Evolutionary conservation across 1,284 basidiomycete genomes (phyloP).

Genomic region (Ustilago bromivora): DNA sequence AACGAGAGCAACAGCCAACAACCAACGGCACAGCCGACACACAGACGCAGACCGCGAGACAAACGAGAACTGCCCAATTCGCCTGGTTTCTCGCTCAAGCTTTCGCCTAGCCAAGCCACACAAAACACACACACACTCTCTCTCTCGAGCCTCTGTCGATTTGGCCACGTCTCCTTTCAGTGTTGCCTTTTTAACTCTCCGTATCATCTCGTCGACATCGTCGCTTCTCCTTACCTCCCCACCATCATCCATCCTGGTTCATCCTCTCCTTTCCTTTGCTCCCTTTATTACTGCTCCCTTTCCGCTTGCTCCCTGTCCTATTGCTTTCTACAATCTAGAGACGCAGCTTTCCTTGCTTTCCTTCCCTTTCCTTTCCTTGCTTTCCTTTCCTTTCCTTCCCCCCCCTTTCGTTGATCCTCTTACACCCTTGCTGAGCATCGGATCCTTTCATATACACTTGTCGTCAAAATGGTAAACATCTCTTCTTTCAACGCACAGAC

Average conservation of each 20-base stretch:
- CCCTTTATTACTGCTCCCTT: constrained; percentile 11
- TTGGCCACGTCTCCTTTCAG: constrained; percentile 6
- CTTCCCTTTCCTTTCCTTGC: constrained; percentile 16
- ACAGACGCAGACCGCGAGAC: background rate
- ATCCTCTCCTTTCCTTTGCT: background rate
- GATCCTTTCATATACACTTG: constrained; percentile 15
- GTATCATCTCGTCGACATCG: constrained; percentile 14
- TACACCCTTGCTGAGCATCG: constrained; percentile 43
- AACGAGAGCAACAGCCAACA: background rate
- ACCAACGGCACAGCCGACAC: constrained; percentile 12
- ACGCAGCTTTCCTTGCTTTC: constrained; percentile 27
- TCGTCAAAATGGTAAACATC: constrained; percentile 42
- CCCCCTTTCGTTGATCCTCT: constrained; percentile 12
- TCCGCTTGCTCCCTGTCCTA: background rate
- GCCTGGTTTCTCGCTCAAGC: background rate
- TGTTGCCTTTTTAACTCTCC: constrained; percentile 33
- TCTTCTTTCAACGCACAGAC: background rate
- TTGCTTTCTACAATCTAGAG: constrained; percentile 23
- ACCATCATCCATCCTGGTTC: constrained; percentile 24
- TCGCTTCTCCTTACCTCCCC: constrained; percentile 11
- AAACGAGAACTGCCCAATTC: constrained; percentile 8
- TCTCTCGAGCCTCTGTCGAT: background rate
- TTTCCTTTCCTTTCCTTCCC: no score
- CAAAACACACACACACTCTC: background rate
- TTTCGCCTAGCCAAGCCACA: constrained; percentile 6